phyloP scores from a whole-genome alignment of 192 early-diverging fungal species.

The Mortierella antarctica region DNA sequence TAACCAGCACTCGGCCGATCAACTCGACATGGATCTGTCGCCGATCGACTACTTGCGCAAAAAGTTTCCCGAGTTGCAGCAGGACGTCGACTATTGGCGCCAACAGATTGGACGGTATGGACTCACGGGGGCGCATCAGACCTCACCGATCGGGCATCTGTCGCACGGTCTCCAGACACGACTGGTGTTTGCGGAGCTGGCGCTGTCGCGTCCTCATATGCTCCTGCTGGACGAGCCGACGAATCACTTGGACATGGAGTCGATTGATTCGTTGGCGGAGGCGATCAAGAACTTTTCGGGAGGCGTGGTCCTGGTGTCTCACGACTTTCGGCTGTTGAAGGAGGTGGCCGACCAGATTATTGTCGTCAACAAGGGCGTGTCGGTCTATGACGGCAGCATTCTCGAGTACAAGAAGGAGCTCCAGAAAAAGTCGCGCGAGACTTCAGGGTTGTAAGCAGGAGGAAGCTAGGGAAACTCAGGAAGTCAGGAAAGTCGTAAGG shows the following conservation, averaged over 20 bases:
- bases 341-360: constrained; percentile 96
- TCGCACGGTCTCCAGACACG: constrained; percentile 96
- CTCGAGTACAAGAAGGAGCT: constrained; percentile 92
- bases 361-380: constrained; percentile 85
- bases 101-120: constrained; percentile 94
- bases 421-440: constrained; percentile 52
- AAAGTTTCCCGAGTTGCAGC: constrained; percentile 83
- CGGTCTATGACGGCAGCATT: constrained; percentile 86
- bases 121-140: constrained; percentile 92
- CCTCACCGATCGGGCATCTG: constrained; percentile 85
- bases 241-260: constrained; percentile 93
- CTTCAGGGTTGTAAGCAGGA: neutral
- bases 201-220: constrained; percentile 90
- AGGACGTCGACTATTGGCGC: constrained; percentile 94
- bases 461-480: too few relatives aligned
- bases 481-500: too few relatives aligned
- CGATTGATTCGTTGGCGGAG: constrained; percentile 96
- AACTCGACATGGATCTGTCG: constrained; percentile 87
- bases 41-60: constrained; percentile 93
- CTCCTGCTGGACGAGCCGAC: constrained; percentile 99
- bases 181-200: constrained; percentile 95
- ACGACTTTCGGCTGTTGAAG: constrained; percentile 98
- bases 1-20: constrained; percentile 98
- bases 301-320: constrained; percentile 98
- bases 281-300: constrained; percentile 96